Conservation (phyloP, 805 yeast species). For the Hyphopichia homilentoma region DNA sequence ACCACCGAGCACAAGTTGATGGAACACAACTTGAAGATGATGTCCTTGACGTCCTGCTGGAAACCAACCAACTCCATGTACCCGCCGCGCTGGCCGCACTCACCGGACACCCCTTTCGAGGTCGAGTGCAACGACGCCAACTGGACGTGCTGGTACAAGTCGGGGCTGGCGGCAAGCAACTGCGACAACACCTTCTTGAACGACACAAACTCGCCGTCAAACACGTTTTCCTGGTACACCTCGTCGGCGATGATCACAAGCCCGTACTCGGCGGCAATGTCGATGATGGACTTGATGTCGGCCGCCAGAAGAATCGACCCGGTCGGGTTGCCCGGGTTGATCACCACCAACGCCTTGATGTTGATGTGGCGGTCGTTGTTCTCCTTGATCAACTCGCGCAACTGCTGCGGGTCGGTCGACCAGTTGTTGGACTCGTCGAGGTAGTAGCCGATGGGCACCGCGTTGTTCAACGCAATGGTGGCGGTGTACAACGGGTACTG, state of each 20-base stretch:
- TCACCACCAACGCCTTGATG: slow-evolving; percentile 81
- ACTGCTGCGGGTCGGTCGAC: slow-evolving; percentile 73
- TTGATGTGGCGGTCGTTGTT: slow-evolving; percentile 50
- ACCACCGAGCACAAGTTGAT: slow-evolving; percentile 93
- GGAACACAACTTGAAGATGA: slow-evolving; percentile 81
- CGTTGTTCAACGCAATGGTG: slow-evolving; percentile 77
- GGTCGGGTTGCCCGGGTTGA: slow-evolving; percentile 98
- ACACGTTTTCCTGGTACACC: slow-evolving; percentile 93
- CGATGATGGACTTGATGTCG: slow-evolving; percentile 67
- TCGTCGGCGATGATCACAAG: slow-evolving; percentile 93
- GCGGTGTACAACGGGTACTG: slow-evolving; percentile 98
- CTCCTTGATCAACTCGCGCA: slow-evolving; percentile 50
- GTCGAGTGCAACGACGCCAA: slow-evolving; percentile 95
- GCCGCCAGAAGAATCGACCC: slow-evolving; percentile 72
- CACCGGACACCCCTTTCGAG: slow-evolving; percentile 96
- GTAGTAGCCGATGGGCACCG: slow-evolving; percentile 82
- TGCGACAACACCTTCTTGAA: slow-evolving; percentile 75
- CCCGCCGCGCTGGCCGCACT: slow-evolving; percentile 99
- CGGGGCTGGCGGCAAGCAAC: slow-evolving; percentile 51
- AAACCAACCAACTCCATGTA: slow-evolving; percentile 93
- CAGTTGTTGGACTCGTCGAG: slow-evolving; percentile 78
- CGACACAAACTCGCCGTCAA: slow-evolving; percentile 76
- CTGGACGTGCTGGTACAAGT: slow-evolving; percentile 67
- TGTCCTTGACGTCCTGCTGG: slow-evolving; percentile 59
- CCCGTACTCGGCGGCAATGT: slow-evolving; percentile 80